Evolutionary conservation across 805 yeast genomes (phyloP).

Genomic region (Hanseniaspora valbyensis): DNA sequence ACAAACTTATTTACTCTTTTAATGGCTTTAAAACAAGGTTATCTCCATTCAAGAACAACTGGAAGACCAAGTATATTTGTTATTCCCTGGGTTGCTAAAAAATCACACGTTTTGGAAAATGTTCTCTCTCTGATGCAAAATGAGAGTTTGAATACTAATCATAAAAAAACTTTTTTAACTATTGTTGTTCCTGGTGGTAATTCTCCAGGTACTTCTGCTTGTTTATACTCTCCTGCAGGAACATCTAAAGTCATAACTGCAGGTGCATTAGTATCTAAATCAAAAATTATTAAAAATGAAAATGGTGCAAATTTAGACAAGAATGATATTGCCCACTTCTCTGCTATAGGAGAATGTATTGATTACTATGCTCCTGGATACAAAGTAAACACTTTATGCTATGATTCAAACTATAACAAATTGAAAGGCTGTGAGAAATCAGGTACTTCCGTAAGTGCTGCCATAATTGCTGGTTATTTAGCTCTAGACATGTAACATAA

Average conservation of each 20-base stretch:
- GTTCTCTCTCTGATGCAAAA: too few species aligned
- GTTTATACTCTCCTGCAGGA: conserved; percentile 39
- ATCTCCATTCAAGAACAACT: conserved; percentile 25
- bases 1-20: conserved; percentile 30
- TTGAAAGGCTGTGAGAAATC: not conserved
- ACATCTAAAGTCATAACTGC: conserved; percentile 22
- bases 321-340: not conserved
- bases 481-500: not conserved
- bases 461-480: not conserved
- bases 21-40: conserved; percentile 27
- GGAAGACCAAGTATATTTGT: conserved; percentile 32
- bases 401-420: not conserved
- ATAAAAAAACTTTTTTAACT: conserved; percentile 30
- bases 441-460: conserved; percentile 9
- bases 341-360: conserved; percentile 1
- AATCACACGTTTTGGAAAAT: conserved; percentile 34
- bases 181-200: conserved; percentile 45
- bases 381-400: conserved; percentile 3
- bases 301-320: not conserved
- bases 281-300: not conserved
- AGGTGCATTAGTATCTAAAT: not conserved
- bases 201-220: conserved; percentile 32
- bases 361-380: conserved; percentile 9
- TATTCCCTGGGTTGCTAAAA: conserved; percentile 32
- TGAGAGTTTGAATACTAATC: too few species aligned